Conservation (phyloP, 495 filamentous ascomycete genomes). For the Choiromyces venosus region DNA sequence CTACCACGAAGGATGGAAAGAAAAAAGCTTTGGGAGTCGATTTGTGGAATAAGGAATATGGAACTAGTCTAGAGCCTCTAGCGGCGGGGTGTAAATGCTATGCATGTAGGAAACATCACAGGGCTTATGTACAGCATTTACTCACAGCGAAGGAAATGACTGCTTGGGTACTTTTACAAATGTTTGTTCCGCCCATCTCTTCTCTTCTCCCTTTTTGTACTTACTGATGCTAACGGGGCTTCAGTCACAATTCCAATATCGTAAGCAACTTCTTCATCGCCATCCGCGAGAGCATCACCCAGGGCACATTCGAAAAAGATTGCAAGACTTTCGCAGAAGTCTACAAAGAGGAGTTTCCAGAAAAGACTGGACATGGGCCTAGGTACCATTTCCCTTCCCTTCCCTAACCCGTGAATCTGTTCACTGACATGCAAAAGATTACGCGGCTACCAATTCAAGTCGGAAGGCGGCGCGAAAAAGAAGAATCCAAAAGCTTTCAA, state of each 20-base stretch:
- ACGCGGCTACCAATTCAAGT: constrained; percentile 78
- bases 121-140: constrained; percentile 81
- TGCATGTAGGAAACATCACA: constrained; percentile 74
- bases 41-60: constrained; percentile 60
- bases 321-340: constrained; percentile 51
- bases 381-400: constrained; percentile 48
- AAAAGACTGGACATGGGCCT: constrained; percentile 69
- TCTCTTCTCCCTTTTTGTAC: not conserved
- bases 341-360: constrained; percentile 66
- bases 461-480: constrained; percentile 57
- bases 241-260: constrained; percentile 69
- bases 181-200: constrained; percentile 41
- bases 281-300: constrained; percentile 57
- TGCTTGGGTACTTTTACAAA: constrained; percentile 83
- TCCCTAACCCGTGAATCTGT: not conserved
- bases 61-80: constrained; percentile 57
- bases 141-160: constrained; percentile 90
- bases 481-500: constrained; percentile 63
- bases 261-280: constrained; percentile 67
- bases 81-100: constrained; percentile 66
- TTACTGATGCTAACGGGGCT: not conserved
- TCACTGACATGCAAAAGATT: constrained; percentile 47
- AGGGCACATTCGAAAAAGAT: constrained; percentile 60
- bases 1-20: not conserved
- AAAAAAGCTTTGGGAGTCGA: constrained; percentile 61